Base-by-base conservation (phyloP, 2,329 filamentous ascomycete genomes). In the Fusarium algeriense region DNA sequence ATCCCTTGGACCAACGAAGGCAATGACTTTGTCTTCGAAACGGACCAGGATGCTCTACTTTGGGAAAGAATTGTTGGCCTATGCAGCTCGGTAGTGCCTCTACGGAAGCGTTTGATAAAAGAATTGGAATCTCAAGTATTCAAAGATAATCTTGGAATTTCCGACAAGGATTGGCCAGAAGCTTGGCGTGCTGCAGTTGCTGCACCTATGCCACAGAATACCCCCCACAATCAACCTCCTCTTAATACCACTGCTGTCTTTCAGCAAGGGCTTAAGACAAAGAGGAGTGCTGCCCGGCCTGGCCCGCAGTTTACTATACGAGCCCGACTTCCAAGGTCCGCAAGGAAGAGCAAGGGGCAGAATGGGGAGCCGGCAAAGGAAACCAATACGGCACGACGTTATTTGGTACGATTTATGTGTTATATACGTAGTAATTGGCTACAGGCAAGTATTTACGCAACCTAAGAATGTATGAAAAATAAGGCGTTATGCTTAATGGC, bases 381-480 rank as follows among this genome's bases (percentile, higher is more conserved):
- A 15, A 10, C 3, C 12, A 5, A 13, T 15, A 20, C 5, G 37
- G 34, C 32, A 26, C 28, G n/a, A 26, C 15, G 14, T 6, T 9
- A 6, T 15, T 26, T 37, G 7, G 1, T 6, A n/a, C 11, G 0
- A 0, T 2, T 12, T 6, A 26, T 15, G 5, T 26, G 7, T 15
- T 3, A 7, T 3, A 19, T 49, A 7, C 11, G 7, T 23, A 23
- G 23, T 23, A 5, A 23, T 23, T 23, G 23, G 23, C 23, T 23
- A 23, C 3, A 23, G 23, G 23, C 23, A 23, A 23, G 23, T 23
- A 23, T 23, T 23, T 23, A 23, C 23, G 23, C 23, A 23, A 23
- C 23, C 23, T 23, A 23, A 23, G 23, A 23, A 23, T 23, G 23
- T 23, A 23, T 23, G 23, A 23, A 23, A 23, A 23, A 30, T 3